A percentile compares a stretch with the other conserved stretches of the same genome.
Evolutionary conservation across 768 basidiomycete genomes (phyloP).

Genomic region (Trametes elegans): DNA sequence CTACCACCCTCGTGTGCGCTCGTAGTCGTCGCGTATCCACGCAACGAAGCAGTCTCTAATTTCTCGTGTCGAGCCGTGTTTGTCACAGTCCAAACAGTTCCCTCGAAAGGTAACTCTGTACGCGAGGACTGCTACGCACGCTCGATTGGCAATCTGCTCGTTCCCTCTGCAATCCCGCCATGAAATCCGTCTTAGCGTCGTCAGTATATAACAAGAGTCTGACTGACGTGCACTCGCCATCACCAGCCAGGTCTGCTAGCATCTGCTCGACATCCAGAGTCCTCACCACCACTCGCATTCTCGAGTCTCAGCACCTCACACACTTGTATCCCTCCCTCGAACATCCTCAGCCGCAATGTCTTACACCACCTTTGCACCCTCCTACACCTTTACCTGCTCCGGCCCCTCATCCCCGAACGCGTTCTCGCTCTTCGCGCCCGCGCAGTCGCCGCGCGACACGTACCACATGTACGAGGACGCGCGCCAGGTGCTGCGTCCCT

Average conservation of each 20-base stretch:
- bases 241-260: neutral
- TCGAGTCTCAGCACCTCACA: neutral
- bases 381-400: conserved; percentile 19
- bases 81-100: neutral
- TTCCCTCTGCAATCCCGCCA: conserved; percentile 1
- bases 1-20: neutral
- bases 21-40: conserved; percentile 4
- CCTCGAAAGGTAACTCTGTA: conserved; percentile 1
- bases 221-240: neutral
- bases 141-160: conserved; percentile 9
- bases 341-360: conserved; percentile 12
- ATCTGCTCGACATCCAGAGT: conserved; percentile 4
- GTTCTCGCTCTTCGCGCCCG: conserved; percentile 17
- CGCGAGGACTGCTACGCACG: neutral
- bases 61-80: neutral
- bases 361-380: conserved; percentile 10
- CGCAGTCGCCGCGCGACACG: conserved; percentile 24
- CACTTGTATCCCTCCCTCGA: neutral
- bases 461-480: conserved; percentile 22
- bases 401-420: conserved; percentile 20
- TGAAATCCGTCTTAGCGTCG: neutral
- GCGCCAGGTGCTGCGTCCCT: conserved; percentile 21
- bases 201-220: conserved; percentile 1
- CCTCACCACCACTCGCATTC: neutral
- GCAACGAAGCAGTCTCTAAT: neutral